Evolutionary conservation across 2,329 filamentous ascomycete species (phyloP).

Genomic region (Stemphylium vesicarium): DNA sequence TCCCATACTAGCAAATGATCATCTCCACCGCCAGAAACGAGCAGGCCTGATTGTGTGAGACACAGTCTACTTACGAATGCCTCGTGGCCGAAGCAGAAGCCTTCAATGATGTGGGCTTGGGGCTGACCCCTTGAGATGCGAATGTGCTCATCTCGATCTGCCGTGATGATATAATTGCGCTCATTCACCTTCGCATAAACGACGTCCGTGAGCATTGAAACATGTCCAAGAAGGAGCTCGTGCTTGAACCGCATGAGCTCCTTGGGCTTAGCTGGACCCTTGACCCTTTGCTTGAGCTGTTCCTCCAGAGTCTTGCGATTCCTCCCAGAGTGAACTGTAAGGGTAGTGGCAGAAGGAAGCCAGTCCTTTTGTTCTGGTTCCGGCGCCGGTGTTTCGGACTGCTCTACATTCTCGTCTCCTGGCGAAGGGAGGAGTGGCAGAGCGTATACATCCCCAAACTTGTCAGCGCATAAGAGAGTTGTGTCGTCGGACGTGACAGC

Average conservation of each 20-base stretch:
- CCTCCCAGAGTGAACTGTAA: conserved; percentile 68
- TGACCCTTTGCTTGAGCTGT: conserved; percentile 57
- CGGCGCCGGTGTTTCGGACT: conserved; percentile 22
- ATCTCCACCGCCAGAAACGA: conserved; percentile 90
- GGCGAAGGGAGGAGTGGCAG: conserved; percentile 69
- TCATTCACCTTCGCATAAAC: conserved; percentile 58
- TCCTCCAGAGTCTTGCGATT: conserved; percentile 64
- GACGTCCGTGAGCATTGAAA: conserved; percentile 89
- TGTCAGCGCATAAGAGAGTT: conserved; percentile 84
- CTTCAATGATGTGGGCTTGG: conserved; percentile 87
- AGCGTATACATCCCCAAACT: conserved; percentile 95
- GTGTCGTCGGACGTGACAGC: conserved; percentile 70
- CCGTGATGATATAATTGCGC: conserved; percentile 68
- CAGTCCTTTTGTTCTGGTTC: conserved; percentile 47
- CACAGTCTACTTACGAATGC: conserved; percentile 83
- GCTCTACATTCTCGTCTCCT: conserved; percentile 34
- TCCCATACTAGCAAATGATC: conserved; percentile 80
- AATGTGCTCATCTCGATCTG: conserved; percentile 82
- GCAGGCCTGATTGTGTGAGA: conserved; percentile 66
- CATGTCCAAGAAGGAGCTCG: conserved; percentile 84
- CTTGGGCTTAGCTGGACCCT: conserved; percentile 53
- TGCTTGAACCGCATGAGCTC: conserved; percentile 69
- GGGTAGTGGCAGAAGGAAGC: conserved; percentile 60
- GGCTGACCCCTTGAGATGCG: conserved; percentile 81
- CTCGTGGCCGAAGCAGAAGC: conserved; percentile 85